A percentile compares a stretch with the other conserved stretches of the same genome.
phyloP scores from a whole-genome alignment of 805 yeast genomes.

The Sugiyamaella lignohabitans region DNA sequence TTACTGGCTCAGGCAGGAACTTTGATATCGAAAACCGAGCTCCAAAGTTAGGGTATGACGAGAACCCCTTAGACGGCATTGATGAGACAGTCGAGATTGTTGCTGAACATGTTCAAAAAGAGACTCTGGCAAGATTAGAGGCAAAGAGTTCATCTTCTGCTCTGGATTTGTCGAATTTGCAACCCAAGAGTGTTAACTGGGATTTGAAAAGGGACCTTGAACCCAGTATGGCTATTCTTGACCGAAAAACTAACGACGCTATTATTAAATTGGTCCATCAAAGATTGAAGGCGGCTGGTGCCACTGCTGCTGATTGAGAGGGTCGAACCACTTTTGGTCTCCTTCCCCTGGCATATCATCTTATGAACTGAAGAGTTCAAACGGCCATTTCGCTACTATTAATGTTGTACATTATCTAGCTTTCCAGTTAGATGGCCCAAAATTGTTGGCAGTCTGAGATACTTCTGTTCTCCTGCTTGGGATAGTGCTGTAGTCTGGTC shows the following conservation, averaged over 20 bases:
- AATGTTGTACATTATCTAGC: neutral
- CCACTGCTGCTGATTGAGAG: neutral
- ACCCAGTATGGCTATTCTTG: conserved; percentile 35
- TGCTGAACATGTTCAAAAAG: conserved; percentile 27
- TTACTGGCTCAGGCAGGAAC: conserved; percentile 18
- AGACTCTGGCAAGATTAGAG: conserved; percentile 24
- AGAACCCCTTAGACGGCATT: conserved; percentile 24
- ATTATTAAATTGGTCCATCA: conserved; percentile 37
- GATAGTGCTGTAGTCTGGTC: neutral
- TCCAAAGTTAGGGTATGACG: conserved; percentile 26
- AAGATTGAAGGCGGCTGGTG: conserved; percentile 17
- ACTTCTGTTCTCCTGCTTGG: neutral
- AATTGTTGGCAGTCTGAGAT: neutral
- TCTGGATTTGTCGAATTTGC: conserved; percentile 21
- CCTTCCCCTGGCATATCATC: no score
- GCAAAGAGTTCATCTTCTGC: conserved; percentile 14
- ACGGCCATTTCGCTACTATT: neutral
- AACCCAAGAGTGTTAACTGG: conserved; percentile 29
- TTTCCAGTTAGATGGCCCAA: neutral
- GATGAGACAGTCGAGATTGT: conserved; percentile 36
- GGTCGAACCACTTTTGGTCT: no score
- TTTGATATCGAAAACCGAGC: conserved; percentile 26
- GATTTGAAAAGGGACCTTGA: conserved; percentile 38
- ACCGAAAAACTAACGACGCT: conserved; percentile 39
- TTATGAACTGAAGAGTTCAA: neutral